Base-by-base conservation (phyloP, 192 early-diverging fungal species). In the Coemansia sp. region DNA sequence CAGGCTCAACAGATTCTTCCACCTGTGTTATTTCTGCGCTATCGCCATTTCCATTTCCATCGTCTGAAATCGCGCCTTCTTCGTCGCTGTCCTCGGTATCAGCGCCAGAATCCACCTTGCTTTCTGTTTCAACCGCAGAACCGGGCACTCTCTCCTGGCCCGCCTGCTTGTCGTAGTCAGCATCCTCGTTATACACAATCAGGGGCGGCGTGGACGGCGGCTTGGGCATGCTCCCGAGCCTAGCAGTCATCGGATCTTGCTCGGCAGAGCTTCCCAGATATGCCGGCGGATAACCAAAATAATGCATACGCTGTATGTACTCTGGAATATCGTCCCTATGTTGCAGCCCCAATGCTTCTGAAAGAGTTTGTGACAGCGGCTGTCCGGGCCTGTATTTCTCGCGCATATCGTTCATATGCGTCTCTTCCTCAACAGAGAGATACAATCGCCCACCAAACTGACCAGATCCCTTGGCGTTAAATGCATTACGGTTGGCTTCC, bases 221-320 rank as follows among this genome's bases (percentile, higher is more conserved):
- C 2, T 12, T 14, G 8, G 67, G 36, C 8, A 38, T 34, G 15
- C 51, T 15, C 2, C 20, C 20, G 15, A n/a, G n/a, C 1, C 69
- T 61, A 12, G 70, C 69, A 12, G n/a, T 34, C 64, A 83, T 38
- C 8, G 80, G 80, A 20, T 83, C 75, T 55, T 83, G 72, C 12
- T 39, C 67, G 18, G 55, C 48, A 5, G 58, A 35, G 48, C 22
- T 58, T 33, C 80, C 80, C 18, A 83, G 45, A 36, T 83, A 83
- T 12, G 75, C 80, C 1, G 80, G 75, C 60, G 80, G 80, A 39
- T 83, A 83, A 9, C 80, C 80, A 45, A 68, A 54, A 12, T 39
- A 52, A 28, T 72, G 70, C 69, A 83, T 83, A 45, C 75, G 74
- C 18, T 69, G 53, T 11, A 83, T 34, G 15, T 74, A 83, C 32